These are phyloP conservation scores for Aurantiochytrium sp. DNA, from an alignment of 108 stramenopile species.

Conservation along the genomic window DNA sequence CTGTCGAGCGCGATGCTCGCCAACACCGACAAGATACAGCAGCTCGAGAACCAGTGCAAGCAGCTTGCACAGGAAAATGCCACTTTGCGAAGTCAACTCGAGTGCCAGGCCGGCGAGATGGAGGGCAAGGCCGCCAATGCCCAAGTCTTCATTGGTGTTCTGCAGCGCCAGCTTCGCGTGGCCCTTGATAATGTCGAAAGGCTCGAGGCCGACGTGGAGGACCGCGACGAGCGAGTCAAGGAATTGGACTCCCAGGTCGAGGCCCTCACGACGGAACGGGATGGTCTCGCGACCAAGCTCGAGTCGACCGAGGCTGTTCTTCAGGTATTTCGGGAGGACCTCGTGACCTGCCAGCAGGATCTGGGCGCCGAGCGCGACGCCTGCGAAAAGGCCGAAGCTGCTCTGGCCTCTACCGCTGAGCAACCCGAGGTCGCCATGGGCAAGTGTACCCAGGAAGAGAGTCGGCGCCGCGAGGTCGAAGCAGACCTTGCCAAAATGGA, in stretches of 20 bases:
- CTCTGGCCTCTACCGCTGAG: not conserved
- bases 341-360: not conserved
- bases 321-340: not conserved
- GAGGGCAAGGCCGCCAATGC: not conserved
- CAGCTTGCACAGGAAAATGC: not conserved
- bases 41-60: not conserved
- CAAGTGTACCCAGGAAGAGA: not conserved
- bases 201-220: not conserved
- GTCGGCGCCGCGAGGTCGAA: not conserved
- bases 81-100: not conserved
- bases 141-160: not conserved
- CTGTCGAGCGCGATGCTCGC: not conserved
- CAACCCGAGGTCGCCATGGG: not conserved
- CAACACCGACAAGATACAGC: not conserved
- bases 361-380: not conserved
- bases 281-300: not conserved
- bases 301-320: not conserved
- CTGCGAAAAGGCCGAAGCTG: not conserved
- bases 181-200: not conserved
- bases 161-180: not conserved
- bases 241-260: not conserved
- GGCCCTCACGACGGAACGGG: not conserved
- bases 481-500: not conserved
- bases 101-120: not conserved
- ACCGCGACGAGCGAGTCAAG: not conserved